A percentile compares a stretch with the other conserved stretches of the same genome.
phyloP scores from a whole-genome alignment of 306 rosid species.

The Purshia tridentata region DNA sequence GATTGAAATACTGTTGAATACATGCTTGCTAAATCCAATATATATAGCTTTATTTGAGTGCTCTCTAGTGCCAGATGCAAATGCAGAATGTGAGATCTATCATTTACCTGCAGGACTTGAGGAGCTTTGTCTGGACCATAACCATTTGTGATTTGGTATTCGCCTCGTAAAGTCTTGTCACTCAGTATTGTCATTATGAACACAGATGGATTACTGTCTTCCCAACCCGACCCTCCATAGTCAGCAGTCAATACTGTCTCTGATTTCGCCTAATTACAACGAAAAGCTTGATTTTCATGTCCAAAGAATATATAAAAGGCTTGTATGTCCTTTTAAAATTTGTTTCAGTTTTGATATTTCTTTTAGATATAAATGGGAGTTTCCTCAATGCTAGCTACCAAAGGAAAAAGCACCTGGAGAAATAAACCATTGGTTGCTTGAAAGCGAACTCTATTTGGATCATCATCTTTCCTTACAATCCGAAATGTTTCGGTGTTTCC shows the following conservation, averaged over 20 bases:
- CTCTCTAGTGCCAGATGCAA: not conserved
- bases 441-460: slow-evolving; percentile 43
- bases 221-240: slow-evolving; percentile 53
- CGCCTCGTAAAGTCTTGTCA: slow-evolving; percentile 37
- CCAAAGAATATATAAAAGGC: too few relatives aligned
- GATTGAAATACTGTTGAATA: too few relatives aligned
- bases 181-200: slow-evolving; percentile 45
- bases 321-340: too few relatives aligned
- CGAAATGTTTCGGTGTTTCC: slow-evolving; percentile 45
- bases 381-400: not conserved
- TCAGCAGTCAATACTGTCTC: slow-evolving; percentile 40
- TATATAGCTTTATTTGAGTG: too few relatives aligned
- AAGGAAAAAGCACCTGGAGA: slow-evolving; percentile 47
- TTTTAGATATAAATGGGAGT: too few relatives aligned
- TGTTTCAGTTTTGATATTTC: too few relatives aligned
- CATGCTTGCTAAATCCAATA: too few relatives aligned
- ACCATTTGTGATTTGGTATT: slow-evolving; percentile 75
- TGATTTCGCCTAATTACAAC: slow-evolving; percentile 39
- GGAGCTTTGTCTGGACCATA: slow-evolving; percentile 46
- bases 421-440: slow-evolving; percentile 51
- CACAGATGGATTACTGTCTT: slow-evolving; percentile 59
- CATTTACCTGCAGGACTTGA: slow-evolving; percentile 48
- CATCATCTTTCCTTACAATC: slow-evolving; percentile 44
- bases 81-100: not conserved
- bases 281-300: not conserved